Evolutionary conservation across 176 grass and related monocot species (phyloP), one percentile per base, ranked within the genome.

Genomic region (Themeda triandra): DNA sequence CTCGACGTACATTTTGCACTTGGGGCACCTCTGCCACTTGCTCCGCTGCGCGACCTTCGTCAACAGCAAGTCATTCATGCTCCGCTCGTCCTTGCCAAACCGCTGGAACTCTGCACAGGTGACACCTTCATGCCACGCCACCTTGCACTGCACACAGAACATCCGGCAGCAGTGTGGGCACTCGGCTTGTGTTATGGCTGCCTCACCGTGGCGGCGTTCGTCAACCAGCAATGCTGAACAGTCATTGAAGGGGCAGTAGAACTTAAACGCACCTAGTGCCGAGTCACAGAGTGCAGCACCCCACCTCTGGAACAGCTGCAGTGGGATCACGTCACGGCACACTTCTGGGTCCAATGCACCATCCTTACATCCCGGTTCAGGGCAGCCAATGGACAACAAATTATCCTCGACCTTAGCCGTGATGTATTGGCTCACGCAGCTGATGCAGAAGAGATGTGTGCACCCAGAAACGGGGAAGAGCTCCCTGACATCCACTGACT

Each of bases 1-100:
- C 53, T 98, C 95, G 15, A 95, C 92, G n/a, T 86, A 92, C 17
- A 95, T 93, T 87, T 77, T 93, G 83, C 95, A 98, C 62, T 89
- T 78, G 6, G 92, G 85, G 68, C 96, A 98, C 33, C 85, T 86
- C 89, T 95, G 92, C 96, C 96, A 98, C 77, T 66, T 91, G 46
- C 79, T 86, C 65, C 78, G 44, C 46, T 59, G 25, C 0, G 89
- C 91, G 10, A 95, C 63, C 73, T 88, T 85, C 83, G 25, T 73
- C 30, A 98, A 87, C 68, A 95, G 33, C 65, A 93, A 62, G 69
- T 98, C 92, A 53, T 93, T 86, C 19, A 11, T 49, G 4, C 80
- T 70, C 18, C 78, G 78, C 79, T 98, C 89, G 15, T 93, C 88
- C 25, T 86, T 59, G 4, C 82, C 56, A 2, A 91, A 75, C 76